Percentiles rank a stretch among this genome's conserved stretches.
These are phyloP conservation scores for Phlebopus sp. DNA, from an alignment of 1,284 basidiomycete genomes.

Conservation along the genomic window DNA sequence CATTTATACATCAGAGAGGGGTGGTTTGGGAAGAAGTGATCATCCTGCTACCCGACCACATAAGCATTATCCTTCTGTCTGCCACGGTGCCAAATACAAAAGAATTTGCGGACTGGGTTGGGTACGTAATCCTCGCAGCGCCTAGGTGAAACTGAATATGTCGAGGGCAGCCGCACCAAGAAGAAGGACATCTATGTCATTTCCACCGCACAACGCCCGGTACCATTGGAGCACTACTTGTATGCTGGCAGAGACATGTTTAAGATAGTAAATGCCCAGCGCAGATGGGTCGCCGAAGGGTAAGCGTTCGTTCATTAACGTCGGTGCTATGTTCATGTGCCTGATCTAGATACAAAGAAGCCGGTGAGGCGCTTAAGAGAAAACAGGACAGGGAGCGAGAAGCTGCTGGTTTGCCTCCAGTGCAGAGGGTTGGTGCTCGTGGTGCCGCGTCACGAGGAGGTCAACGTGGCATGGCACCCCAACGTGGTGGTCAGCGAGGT, in stretches of 20 bases:
- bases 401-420: conserved; percentile 83
- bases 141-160: conserved; percentile 2
- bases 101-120: conserved; percentile 99
- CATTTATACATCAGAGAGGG: conserved; percentile 65
- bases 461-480: conserved; percentile 39
- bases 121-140: conserved; percentile 53
- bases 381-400: conserved; percentile 99
- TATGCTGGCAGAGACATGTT: conserved; percentile 90
- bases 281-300: conserved; percentile 79
- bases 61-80: conserved; percentile 94
- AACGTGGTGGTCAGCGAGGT: conserved; percentile 54
- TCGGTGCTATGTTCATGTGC: conserved; percentile 7
- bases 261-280: conserved; percentile 88
- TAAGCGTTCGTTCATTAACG: conserved; percentile 31
- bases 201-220: conserved; percentile 93
- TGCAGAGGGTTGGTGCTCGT: conserved; percentile 77
- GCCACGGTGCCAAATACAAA: conserved; percentile 98
- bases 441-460: conserved; percentile 68
- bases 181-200: conserved; percentile 99
- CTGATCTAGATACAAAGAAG: conserved; percentile 75
- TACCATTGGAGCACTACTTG: conserved; percentile 95
- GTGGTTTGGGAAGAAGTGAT: conserved; percentile 99
- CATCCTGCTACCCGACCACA: conserved; percentile 97
- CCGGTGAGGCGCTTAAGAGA: conserved; percentile 81
- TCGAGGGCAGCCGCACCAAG: conserved; percentile 79